These are phyloP conservation scores for Mycena maculata DNA, from an alignment of 768 basidiomycete genomes.

Conservation along the genomic window DNA sequence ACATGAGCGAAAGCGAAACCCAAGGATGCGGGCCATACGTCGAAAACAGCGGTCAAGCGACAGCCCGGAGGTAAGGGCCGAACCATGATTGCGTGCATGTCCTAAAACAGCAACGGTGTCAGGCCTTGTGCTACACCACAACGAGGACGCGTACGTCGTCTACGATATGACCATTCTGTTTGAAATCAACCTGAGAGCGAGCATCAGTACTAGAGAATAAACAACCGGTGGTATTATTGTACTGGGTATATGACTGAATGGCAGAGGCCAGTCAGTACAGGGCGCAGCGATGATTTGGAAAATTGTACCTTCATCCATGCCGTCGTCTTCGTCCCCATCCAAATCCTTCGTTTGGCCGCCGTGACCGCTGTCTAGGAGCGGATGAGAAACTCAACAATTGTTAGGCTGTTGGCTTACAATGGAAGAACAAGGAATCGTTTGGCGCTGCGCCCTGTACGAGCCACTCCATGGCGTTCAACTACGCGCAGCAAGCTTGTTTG, in stretches of 20 bases:
- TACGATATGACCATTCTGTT: conserved; percentile 79
- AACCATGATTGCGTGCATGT: conserved; percentile 86
- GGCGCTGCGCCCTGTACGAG: conserved; percentile 83
- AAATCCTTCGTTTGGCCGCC: conserved; percentile 90
- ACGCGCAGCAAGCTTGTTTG: too few relatives aligned
- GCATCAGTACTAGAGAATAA: conserved; percentile 3
- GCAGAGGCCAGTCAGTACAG: not conserved
- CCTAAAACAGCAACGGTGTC: conserved; percentile 52
- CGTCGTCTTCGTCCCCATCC: conserved; percentile 88
- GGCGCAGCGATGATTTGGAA: not conserved
- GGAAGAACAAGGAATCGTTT: conserved; percentile 92
- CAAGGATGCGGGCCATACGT: conserved; percentile 58
- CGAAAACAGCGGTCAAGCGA: conserved; percentile 86
- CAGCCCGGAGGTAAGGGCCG: conserved; percentile 85
- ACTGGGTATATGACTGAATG: conserved; percentile 86
- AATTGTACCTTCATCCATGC: conserved; percentile 78
- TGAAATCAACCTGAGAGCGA: conserved; percentile 54
- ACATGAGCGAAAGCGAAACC: not conserved
- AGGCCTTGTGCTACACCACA: not conserved
- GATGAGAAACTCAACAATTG: not conserved
- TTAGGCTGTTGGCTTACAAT: conserved; percentile 73
- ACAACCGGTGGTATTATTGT: conserved; percentile 37
- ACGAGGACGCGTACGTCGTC: conserved; percentile 78
- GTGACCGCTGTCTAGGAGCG: conserved; percentile 83
- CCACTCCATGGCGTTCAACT: conserved; percentile 91